Base-by-base conservation (phyloP, 2,329 filamentous ascomycete genomes). In the Ophiocordyceps australis region DNA sequence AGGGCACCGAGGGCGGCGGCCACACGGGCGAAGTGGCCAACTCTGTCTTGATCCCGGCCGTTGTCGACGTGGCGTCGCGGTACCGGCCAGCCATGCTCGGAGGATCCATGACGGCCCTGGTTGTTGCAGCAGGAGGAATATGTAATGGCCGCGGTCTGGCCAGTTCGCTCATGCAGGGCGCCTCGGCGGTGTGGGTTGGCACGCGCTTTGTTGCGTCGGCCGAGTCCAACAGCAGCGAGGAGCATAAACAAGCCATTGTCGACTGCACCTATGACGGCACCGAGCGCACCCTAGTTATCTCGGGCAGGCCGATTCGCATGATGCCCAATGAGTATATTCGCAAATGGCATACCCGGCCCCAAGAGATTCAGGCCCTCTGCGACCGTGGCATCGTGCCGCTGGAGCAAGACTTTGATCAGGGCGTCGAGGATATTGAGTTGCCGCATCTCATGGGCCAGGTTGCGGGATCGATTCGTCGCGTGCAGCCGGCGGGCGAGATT, bases 371-470 rank as follows among this genome's bases (percentile, higher is more conserved):
- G 52, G 64, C 69, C 47, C 55, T 94, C 45, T 85, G 77, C 18
- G 71, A 74, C 19, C 57, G 62, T 36, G 86, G 86, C 1, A 53
- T 92, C 17, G 74, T 91, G 32, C 86, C 86, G 1, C 58, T 94
- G 34, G 69, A 76, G 52, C 62, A 80, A 43, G 86, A 95, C 44
- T 58, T 93, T 41, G 80, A 92, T 25, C 63, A 82, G 28, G 78
- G 76, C 2, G 31, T 23, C 15, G 74, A 73, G 28, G 82, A 93
- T 21, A 57, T 92, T 9, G 86, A 94, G 42, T 58, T 78, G 29
- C 86, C 86, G 9, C 83, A 86, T 50, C 46, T 94, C 42, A 94
- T 94, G 86, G 86, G 86, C 2, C 82, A 93, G 55, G 85, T 94
- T 7, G 79, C 82, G 1, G 85, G 78, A 2, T 64, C 74, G 2